These are phyloP conservation scores for Magnusiomyces suaveolens DNA, from an alignment of 1,139 yeast genomes.

Conservation along the genomic window DNA sequence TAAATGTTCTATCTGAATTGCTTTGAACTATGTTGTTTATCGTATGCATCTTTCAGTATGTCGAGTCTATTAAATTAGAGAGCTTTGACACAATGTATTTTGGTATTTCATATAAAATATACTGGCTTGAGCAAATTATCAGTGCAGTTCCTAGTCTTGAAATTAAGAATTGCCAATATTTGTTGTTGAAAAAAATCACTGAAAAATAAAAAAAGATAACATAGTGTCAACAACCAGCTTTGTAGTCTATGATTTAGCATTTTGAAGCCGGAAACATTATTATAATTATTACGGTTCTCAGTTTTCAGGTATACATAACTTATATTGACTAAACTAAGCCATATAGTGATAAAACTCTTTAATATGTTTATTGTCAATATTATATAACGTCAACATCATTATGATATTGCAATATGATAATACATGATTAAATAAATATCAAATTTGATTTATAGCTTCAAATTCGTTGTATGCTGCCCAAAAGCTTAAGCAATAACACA, in stretches of 20 bases:
- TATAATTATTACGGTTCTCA: too few species aligned
- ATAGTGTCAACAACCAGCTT: background rate
- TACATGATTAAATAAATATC: too few species aligned
- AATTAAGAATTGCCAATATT: constrained; percentile 43
- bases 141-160: constrained; percentile 32
- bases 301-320: too few species aligned
- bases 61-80: constrained; percentile 42
- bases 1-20: constrained; percentile 33
- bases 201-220: too few species aligned
- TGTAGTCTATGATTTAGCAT: background rate
- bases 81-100: constrained; percentile 43
- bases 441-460: too few species aligned
- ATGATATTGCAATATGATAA: too few species aligned
- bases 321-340: too few species aligned
- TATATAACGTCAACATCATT: too few species aligned
- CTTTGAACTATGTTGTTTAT: constrained; percentile 59
- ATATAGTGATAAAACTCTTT: too few species aligned
- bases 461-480: too few species aligned
- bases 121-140: constrained; percentile 33
- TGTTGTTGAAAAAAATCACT: constrained; percentile 14
- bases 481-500: too few species aligned
- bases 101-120: constrained; percentile 48
- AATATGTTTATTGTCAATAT: too few species aligned
- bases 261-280: background rate
- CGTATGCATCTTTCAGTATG: constrained; percentile 53